Base-by-base conservation (phyloP, 805 yeast species). In the Wickerhamiella kurtzmanii region DNA sequence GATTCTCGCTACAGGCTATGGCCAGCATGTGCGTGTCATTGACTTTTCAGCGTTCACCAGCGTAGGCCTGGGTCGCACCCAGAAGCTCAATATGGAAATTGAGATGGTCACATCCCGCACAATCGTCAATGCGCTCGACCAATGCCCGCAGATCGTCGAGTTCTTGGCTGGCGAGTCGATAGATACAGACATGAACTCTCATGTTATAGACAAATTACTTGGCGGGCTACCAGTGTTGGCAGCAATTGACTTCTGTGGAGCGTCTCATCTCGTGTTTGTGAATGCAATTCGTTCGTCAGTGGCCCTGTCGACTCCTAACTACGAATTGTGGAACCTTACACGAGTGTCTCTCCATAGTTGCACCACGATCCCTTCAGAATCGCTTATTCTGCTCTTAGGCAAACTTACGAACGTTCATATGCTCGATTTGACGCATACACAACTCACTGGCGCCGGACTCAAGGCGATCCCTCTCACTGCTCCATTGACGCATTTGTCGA, bases 21-120 rank as follows among this genome's bases (percentile, higher is more conserved):
- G 65, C 16, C 55, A 52, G 50, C 75, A 73, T 52, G 89, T 84
- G 18, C 77, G 79, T 55, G 77, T 80, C 45, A 73, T 88, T 55
- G 96, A 87, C 65, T 88, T 87, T 57, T 82, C 83, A 57, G 89
- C 83, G 55, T 81, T 87, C 63, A 86, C 96, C 1, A 80, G 89
- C 0, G 79, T 88, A 43, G 96, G 96, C 0, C 70, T 87, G 43
- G 96, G 96, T 2, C 70, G 96, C 53, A 82, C 96, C 0, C 85
- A 83, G 9, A 74, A 80, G 55, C 87, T 87, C 95, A 88, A 83
- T 64, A 80, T 76, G 62, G 94, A 83, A 63, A 87, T 87, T 55
- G 94, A 87, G 63, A 83, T 84, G 83, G 85, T 87, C 37, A 87
- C 95, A 0, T 70, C 80, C 37, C 66, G 68, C 22, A 87, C 95